These are phyloP conservation scores for Nigrospora oryzae DNA, from an alignment of 2,329 filamentous ascomycete species.

Conservation along the genomic window DNA sequence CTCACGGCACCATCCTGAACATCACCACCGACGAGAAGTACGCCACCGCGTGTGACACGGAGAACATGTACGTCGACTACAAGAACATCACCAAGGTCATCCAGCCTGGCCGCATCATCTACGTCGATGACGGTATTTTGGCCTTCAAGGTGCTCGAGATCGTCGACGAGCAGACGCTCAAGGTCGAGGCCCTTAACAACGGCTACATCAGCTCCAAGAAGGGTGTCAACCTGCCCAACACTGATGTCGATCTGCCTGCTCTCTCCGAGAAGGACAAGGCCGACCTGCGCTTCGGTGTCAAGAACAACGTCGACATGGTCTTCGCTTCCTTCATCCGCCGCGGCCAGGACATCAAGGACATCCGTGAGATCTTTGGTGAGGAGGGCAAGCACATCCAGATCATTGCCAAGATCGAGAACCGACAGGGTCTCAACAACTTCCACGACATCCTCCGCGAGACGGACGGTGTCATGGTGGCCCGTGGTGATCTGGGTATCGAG, in stretches of 20 bases:
- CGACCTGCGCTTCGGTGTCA: slow-evolving; percentile 90
- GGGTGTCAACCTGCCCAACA: slow-evolving; percentile 98
- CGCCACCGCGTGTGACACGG: slow-evolving; percentile 70
- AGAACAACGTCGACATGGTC: slow-evolving; percentile 98
- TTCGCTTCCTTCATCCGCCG: slow-evolving; percentile 98
- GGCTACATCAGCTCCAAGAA: slow-evolving; percentile 98
- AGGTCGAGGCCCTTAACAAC: slow-evolving; percentile 86
- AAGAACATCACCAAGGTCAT: slow-evolving; percentile 99
- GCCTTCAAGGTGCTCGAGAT: slow-evolving; percentile 90
- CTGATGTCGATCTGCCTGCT: slow-evolving; percentile 93
- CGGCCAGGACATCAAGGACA: slow-evolving; percentile 83
- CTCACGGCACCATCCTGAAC: slow-evolving; percentile 77
- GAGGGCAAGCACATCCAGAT: slow-evolving; percentile 97
- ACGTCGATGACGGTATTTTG: slow-evolving; percentile 96
- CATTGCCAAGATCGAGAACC: slow-evolving; percentile 99
- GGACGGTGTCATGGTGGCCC: slow-evolving; percentile 99
- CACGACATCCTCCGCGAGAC: slow-evolving; percentile 92
- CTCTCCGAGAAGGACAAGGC: slow-evolving; percentile 97
- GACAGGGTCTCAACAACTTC: slow-evolving; percentile 99
- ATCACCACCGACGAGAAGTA: slow-evolving; percentile 96
- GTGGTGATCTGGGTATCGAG: slow-evolving; percentile 97
- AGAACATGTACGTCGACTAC: slow-evolving; percentile 99
- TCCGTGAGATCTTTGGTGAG: slow-evolving; percentile 82
- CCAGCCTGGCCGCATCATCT: slow-evolving; percentile 81
- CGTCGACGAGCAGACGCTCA: slow-evolving; percentile 80